phyloP scores from a whole-genome alignment of 2,329 filamentous ascomycete species.

The Epichloe gansuensis region DNA sequence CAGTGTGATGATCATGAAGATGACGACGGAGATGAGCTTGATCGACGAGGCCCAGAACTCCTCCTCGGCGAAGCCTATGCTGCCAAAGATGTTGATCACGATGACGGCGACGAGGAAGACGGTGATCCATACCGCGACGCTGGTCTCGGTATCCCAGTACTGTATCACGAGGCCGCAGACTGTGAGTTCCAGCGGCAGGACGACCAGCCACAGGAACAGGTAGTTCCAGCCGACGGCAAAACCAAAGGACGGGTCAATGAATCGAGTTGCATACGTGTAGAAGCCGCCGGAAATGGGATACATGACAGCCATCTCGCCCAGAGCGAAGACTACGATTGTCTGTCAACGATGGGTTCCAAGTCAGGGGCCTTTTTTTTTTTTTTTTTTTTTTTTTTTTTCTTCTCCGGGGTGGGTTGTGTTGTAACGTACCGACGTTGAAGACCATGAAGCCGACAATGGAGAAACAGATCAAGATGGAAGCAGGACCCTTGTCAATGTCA shows the following conservation, averaged over 20 bases:
- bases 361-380: background rate
- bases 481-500: conserved; percentile 20
- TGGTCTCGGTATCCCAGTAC: conserved; percentile 38
- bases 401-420: background rate
- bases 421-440: conserved; percentile 16
- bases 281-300: conserved; percentile 52
- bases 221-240: conserved; percentile 38
- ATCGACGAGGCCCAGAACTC: conserved; percentile 44
- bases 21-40: conserved; percentile 43
- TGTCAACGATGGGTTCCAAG: background rate
- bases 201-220: conserved; percentile 37
- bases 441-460: conserved; percentile 47
- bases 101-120: conserved; percentile 39
- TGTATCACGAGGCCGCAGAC: conserved; percentile 38
- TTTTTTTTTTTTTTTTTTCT: too few species aligned
- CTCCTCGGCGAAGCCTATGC: conserved; percentile 40
- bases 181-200: conserved; percentile 38
- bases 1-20: conserved; percentile 51
- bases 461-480: conserved; percentile 36
- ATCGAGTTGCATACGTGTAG: conserved; percentile 48
- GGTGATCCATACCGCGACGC: conserved; percentile 38
- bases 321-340: conserved; percentile 37
- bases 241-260: conserved; percentile 49
- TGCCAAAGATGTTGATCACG: conserved; percentile 42
- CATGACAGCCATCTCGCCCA: conserved; percentile 50